Conservation (phyloP, 169 alveolate species). For the Eimeria maxima region DNA sequence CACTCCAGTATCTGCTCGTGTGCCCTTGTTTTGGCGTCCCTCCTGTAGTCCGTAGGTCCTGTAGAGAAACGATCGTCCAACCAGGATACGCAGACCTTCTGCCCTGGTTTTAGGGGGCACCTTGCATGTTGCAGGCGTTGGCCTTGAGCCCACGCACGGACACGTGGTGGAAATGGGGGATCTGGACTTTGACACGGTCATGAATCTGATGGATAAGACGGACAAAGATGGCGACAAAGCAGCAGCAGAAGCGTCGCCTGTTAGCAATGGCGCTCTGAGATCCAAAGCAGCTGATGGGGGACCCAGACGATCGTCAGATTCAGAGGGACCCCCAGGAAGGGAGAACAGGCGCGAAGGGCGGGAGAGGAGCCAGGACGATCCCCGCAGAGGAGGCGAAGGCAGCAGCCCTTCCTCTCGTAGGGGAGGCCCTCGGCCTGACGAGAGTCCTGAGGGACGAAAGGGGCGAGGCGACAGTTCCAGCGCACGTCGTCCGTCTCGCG, state of each 20-base stretch:
- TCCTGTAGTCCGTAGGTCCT: neutral
- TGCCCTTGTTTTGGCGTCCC: neutral
- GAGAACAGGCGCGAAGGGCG: constrained; percentile 64
- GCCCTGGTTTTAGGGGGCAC: neutral
- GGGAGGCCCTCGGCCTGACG: constrained; percentile 28
- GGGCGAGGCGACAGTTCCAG: constrained; percentile 47
- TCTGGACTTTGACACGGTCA: constrained; percentile 58
- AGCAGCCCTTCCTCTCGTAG: constrained; percentile 1
- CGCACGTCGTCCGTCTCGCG: constrained; percentile 15
- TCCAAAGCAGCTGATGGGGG: constrained; percentile 31
- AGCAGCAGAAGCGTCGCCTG: constrained; percentile 50
- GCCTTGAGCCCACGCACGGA: neutral
- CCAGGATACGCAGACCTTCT: neutral
- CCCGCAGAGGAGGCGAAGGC: constrained; percentile 24
- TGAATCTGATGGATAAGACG: constrained; percentile 68
- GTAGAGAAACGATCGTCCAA: neutral
- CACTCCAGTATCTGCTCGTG: neutral
- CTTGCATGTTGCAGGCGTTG: constrained; percentile 11
- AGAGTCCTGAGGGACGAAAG: constrained; percentile 33
- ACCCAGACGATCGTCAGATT: constrained; percentile 12
- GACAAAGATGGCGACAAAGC: constrained; percentile 13
- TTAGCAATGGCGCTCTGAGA: constrained; percentile 59
- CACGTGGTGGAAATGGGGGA: constrained; percentile 69
- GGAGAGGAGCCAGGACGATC: constrained; percentile 49
- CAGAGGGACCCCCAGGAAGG: constrained; percentile 54